A percentile compares a stretch with the other conserved stretches of the same genome.
Conservation (phyloP, 139 green algal species). For the Chlorella sp. region DNA sequence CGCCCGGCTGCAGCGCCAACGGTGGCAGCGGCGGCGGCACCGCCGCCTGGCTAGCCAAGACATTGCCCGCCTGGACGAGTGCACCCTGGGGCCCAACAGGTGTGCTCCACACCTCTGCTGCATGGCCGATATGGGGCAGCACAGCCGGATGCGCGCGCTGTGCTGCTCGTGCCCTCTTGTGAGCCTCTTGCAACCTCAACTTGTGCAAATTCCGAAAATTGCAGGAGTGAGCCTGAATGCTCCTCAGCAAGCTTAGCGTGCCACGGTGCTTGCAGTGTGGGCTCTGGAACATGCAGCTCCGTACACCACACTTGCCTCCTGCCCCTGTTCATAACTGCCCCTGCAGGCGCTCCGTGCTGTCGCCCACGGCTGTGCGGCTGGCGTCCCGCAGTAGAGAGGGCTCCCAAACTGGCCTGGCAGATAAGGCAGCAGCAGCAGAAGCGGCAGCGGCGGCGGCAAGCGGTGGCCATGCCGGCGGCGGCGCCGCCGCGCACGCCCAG, state of each 20-base stretch:
- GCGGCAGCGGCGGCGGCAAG: not conserved
- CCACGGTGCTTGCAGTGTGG: no score
- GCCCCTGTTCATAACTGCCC: not conserved
- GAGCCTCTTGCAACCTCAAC: no score
- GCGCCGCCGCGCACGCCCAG: not conserved
- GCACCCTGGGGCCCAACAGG: constrained; percentile 8
- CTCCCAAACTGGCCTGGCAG: not conserved
- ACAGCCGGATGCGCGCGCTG: not conserved
- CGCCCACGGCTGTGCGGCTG: constrained; percentile 15
- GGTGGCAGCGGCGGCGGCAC: not conserved
- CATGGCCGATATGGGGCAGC: no score
- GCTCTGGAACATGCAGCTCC: no score
- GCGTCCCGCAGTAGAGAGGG: constrained; percentile 14
- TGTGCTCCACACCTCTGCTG: no score
- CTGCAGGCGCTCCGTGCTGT: constrained; percentile 18
- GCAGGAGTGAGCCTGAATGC: no score
- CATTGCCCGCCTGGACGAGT: not conserved
- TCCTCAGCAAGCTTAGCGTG: no score
- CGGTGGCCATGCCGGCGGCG: not conserved
- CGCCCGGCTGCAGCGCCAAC: not conserved
- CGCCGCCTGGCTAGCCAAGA: not conserved
- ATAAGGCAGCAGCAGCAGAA: not conserved
- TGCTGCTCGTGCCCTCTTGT: no score
- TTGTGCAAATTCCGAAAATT: no score
- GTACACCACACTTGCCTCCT: no score